Conservation (phyloP, 2,329 filamentous ascomycete genomes). For the Aspergillus oerlinghausenensis region DNA sequence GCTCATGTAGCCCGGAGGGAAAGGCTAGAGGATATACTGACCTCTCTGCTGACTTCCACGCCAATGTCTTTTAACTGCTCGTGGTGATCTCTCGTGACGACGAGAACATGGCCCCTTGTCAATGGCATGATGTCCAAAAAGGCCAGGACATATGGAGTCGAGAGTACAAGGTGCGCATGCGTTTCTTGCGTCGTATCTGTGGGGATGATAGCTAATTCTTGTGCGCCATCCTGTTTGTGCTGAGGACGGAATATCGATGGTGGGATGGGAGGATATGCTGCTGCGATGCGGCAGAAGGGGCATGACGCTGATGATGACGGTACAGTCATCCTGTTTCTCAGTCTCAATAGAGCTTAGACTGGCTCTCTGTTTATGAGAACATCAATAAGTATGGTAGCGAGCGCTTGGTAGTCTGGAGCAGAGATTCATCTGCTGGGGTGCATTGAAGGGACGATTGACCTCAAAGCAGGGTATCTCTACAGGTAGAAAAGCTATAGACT, state of each 20-base stretch:
- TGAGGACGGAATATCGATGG: conserved; percentile 21
- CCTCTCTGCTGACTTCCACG: conserved; percentile 58
- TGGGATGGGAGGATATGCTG: conserved; percentile 43
- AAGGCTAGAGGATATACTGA: conserved; percentile 44
- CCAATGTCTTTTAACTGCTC: conserved; percentile 71
- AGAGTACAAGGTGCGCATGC: conserved; percentile 61
- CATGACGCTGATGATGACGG: conserved; percentile 34
- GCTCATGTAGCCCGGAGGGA: background rate
- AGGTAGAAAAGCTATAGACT: background rate
- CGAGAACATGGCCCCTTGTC: conserved; percentile 73
- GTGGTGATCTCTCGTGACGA: conserved; percentile 72
- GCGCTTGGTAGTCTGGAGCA: background rate
- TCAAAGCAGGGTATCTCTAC: background rate
- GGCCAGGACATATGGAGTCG: conserved; percentile 70
- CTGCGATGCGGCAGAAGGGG: conserved; percentile 56
- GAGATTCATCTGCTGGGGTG: background rate
- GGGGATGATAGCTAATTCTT: conserved; percentile 18
- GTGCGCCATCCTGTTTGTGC: background rate
- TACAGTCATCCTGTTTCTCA: background rate
- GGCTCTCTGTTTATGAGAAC: background rate
- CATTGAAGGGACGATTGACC: background rate
- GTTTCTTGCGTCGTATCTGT: conserved; percentile 9
- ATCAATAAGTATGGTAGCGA: background rate
- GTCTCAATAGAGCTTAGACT: background rate
- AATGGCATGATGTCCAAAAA: conserved; percentile 94